These are phyloP conservation scores for Cystofilobasidium macerans DNA, from an alignment of 768 basidiomycete species.

Conservation along the genomic window DNA sequence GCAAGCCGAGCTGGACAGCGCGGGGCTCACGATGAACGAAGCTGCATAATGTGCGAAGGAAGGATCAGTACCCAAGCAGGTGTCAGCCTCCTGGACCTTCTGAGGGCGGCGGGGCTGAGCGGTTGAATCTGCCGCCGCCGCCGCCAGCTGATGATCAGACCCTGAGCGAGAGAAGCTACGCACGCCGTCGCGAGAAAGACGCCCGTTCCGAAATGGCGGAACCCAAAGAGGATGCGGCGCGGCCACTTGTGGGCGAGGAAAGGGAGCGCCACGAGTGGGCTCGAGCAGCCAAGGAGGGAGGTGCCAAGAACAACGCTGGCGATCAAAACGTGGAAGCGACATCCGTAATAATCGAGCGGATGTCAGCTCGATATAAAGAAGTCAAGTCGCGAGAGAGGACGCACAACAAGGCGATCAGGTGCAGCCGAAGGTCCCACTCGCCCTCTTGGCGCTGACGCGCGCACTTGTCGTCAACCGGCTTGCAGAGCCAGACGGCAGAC, in stretches of 20 bases:
- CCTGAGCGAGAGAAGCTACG: not conserved
- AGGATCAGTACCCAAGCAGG: too few species aligned
- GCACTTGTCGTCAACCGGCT: too few species aligned
- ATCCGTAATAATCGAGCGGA: too few species aligned
- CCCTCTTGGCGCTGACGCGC: too few species aligned
- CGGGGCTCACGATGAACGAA: constrained; percentile 39
- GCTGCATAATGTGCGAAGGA: not conserved
- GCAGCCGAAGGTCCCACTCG: constrained; percentile 1
- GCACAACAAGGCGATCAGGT: not conserved
- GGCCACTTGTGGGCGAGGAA: not conserved
- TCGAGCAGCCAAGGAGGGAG: not conserved
- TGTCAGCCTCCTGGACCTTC: not conserved
- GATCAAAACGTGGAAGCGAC: not conserved
- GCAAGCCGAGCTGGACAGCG: too few species aligned
- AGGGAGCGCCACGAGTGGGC: not conserved
- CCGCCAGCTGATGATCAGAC: not conserved
- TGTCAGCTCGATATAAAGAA: not conserved
- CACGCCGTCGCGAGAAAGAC: not conserved
- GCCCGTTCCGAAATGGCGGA: not conserved
- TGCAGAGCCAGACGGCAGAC: too few species aligned
- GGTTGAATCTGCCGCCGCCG: too few species aligned
- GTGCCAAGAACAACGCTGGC: not conserved
- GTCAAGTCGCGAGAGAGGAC: not conserved
- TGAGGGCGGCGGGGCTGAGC: not conserved
- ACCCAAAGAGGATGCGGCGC: not conserved